phyloP scores from a whole-genome alignment of 2,329 filamentous ascomycete species.

The Westerdykella ornata region DNA sequence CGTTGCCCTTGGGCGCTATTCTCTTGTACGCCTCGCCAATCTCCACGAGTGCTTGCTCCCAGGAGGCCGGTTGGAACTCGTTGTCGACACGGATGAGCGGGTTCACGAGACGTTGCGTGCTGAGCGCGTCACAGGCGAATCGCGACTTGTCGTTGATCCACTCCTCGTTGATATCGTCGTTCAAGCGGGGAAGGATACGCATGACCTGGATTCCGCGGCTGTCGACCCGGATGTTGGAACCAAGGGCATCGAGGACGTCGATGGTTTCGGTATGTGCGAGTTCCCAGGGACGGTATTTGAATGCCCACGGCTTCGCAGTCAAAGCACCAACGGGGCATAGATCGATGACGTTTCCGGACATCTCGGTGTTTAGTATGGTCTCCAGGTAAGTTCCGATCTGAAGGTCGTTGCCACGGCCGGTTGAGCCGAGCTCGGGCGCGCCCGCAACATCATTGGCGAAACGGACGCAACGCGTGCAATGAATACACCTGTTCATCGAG shows the following conservation, averaged over 20 bases:
- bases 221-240: conserved; percentile 92
- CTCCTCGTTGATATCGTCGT: conserved; percentile 98
- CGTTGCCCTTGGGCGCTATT: conserved; percentile 77
- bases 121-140: conserved; percentile 92
- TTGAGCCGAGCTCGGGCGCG: conserved; percentile 88
- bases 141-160: conserved; percentile 99
- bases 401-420: conserved; percentile 91
- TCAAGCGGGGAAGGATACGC: conserved; percentile 84
- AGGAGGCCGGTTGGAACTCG: conserved; percentile 85
- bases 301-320: conserved; percentile 95
- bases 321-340: conserved; percentile 95
- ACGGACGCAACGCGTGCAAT: conserved; percentile 95
- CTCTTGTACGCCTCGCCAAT: conserved; percentile 74
- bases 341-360: conserved; percentile 97
- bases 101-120: conserved; percentile 91
- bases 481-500: conserved; percentile 99
- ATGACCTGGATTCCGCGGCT: conserved; percentile 92
- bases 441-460: conserved; percentile 97
- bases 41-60: conserved; percentile 91
- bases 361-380: conserved; percentile 83
- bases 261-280: conserved; percentile 93
- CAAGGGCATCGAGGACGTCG: conserved; percentile 86
- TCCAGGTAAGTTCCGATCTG: conserved; percentile 98
- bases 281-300: conserved; percentile 95
- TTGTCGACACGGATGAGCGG: conserved; percentile 82